Percentiles rank a stretch among this genome's conserved stretches.
Evolutionary conservation across 306 rosid species (phyloP).

Genomic region (Vicia faba): DNA sequence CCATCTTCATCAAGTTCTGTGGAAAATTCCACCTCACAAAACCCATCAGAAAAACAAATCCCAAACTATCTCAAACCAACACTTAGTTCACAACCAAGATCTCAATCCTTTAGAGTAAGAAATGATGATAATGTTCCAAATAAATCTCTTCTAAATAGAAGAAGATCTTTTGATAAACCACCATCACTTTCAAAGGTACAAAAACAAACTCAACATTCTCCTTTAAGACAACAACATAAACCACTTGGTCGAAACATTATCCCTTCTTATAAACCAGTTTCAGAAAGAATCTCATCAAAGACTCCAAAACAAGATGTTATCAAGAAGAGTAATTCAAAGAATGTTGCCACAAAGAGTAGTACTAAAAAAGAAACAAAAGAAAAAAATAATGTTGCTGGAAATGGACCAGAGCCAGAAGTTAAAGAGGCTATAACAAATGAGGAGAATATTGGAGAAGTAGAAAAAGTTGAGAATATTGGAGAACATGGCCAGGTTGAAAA

Average conservation of each 20-base stretch:
- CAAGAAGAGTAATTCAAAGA: slow-evolving; percentile 43
- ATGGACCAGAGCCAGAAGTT: slow-evolving; percentile 25
- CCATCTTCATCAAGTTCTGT: slow-evolving; percentile 32
- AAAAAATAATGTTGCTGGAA: slow-evolving; percentile 22
- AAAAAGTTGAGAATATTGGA: slow-evolving; percentile 22
- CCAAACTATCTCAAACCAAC: slow-evolving; percentile 78
- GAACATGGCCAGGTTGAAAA: slow-evolving; percentile 14
- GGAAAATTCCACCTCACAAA: slow-evolving; percentile 20
- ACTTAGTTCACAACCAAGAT: slow-evolving; percentile 52
- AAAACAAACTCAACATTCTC: slow-evolving; percentile 43
- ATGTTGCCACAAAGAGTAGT: slow-evolving; percentile 22
- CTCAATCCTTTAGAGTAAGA: slow-evolving; percentile 38
- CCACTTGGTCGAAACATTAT: slow-evolving; percentile 29
- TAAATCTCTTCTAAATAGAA: slow-evolving; percentile 51
- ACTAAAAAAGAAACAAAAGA: neutral
- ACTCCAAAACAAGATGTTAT: neutral
- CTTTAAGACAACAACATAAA: slow-evolving; percentile 50
- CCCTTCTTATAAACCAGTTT: neutral
- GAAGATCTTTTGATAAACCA: slow-evolving; percentile 86
- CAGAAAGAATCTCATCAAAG: slow-evolving; percentile 34
- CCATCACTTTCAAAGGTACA: slow-evolving; percentile 48
- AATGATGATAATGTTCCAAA: slow-evolving; percentile 23
- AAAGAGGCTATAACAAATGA: slow-evolving; percentile 28
- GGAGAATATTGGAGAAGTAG: slow-evolving; percentile 29
- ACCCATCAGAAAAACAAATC: slow-evolving; percentile 48